Evolutionary conservation across 345 rosid species (phyloP).

Genomic region (Xanthoceras sorbifolium): DNA sequence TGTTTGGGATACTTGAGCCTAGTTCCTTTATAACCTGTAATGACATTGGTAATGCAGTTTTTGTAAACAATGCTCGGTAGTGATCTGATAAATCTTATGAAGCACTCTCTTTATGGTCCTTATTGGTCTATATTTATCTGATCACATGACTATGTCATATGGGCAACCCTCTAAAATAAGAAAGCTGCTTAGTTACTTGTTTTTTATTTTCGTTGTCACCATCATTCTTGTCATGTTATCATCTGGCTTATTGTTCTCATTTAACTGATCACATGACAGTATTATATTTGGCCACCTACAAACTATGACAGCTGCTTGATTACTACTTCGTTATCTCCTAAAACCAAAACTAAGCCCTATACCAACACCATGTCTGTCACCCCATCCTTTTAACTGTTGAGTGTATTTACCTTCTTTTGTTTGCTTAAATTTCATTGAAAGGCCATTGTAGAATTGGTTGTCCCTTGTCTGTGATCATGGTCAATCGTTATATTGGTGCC

Average conservation of each 20-base stretch:
- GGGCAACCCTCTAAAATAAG: neutral
- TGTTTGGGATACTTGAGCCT: neutral
- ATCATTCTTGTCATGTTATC: neutral
- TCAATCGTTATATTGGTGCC: neutral
- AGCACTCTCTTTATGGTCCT: neutral
- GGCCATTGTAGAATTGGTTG: neutral
- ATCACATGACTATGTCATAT: neutral
- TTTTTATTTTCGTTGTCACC: neutral
- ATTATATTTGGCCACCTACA: neutral
- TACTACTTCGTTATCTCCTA: neutral
- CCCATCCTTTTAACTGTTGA: neutral
- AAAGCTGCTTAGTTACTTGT: neutral
- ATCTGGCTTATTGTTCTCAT: slow-evolving; percentile 1
- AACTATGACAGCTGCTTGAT: neutral
- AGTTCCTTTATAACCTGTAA: neutral
- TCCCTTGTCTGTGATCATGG: neutral
- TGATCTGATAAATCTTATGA: neutral
- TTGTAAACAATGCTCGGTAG: neutral
- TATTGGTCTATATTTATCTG: neutral
- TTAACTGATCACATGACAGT: neutral
- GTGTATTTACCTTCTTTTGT: neutral
- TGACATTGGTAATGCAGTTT: neutral
- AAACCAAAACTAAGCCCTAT: neutral
- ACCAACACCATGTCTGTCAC: neutral
- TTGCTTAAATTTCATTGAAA: neutral